Base-by-base conservation (phyloP, 805 yeast species). In the Kregervanrija pseudodelftensis region DNA sequence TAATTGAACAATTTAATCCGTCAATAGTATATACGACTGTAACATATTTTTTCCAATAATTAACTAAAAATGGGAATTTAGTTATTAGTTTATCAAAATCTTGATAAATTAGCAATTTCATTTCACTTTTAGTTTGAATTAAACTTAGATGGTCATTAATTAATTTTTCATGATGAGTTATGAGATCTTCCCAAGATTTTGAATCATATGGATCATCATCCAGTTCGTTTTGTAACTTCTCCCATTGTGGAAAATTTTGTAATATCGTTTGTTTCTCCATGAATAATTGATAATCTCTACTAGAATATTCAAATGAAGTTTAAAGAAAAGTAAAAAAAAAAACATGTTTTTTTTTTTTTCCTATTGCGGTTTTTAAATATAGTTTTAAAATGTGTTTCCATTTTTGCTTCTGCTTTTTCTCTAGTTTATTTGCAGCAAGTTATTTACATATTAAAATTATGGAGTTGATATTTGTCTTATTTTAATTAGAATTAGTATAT, bases 1-100 rank as follows among this genome's bases (percentile, higher is more conserved):
- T 58, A 2, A 80, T 62, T 2, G 85, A 78, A 1, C 68, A 67
- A 2, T 70, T 67, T 2, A 74, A 56, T 0, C 88, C 89, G 50
- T 70, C 69, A 35, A 80, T 46, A 49, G 80, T 78, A 49, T 73
- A 79, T 45, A 72, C 76, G 2, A 82, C 56, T 0, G 79, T 68
- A 46, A 74, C 74, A 56, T 70, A 82, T 44, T 71, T 69, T 56
- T 77, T 79, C 93, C 93, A 85, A 54, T 76, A 74, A 8, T 69
- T 73, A n/a, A 70, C 65, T 14, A 79, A 63, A 43, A 74, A 68
- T 0, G 93, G 93, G 50, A 73, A 83, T 42, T 73, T 63, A 0
- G 61, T 47, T n/a, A 85, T 57, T 2, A 82, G 56, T 28, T 64
- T 65, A 14, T 64, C 62, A 43, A 74, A 69, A 14, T 72, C 68